A percentile compares a stretch with the other conserved stretches of the same genome.
phyloP scores from a whole-genome alignment of 2,329 filamentous ascomycete genomes.

The Nemania abortiva region DNA sequence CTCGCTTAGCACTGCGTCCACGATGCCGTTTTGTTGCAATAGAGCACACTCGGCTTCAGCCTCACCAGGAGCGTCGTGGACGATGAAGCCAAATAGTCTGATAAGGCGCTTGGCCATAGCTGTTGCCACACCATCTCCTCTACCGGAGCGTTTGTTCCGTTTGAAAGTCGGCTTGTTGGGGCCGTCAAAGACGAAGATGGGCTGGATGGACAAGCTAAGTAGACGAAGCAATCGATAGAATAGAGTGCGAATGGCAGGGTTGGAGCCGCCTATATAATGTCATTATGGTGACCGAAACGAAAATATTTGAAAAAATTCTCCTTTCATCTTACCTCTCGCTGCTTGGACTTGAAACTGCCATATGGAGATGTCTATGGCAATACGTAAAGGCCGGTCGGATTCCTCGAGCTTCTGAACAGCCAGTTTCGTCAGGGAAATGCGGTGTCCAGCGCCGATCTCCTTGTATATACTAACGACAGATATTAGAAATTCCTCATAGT shows the following conservation, averaged over 20 bases:
- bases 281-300: not conserved
- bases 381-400: slow-evolving; percentile 78
- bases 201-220: slow-evolving; percentile 81
- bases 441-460: slow-evolving; percentile 84
- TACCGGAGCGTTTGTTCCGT: slow-evolving; percentile 79
- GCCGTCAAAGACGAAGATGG: slow-evolving; percentile 92
- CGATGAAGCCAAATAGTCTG: slow-evolving; percentile 84
- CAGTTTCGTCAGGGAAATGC: slow-evolving; percentile 85
- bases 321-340: slow-evolving; percentile 66
- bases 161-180: slow-evolving; percentile 88
- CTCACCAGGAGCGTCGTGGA: slow-evolving; percentile 91
- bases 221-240: slow-evolving; percentile 91
- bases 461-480: slow-evolving; percentile 80
- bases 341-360: slow-evolving; percentile 97
- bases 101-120: slow-evolving; percentile 87
- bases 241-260: slow-evolving; percentile 89
- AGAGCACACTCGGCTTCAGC: slow-evolving; percentile 96
- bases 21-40: slow-evolving; percentile 82
- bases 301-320: not conserved
- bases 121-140: slow-evolving; percentile 74
- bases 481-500: slow-evolving; percentile 9
- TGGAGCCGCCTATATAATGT: slow-evolving; percentile 71
- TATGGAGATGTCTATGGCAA: slow-evolving; percentile 95
- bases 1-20: slow-evolving; percentile 94
- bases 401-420: slow-evolving; percentile 80